Base-by-base conservation (phyloP, 2,329 filamentous ascomycete genomes). In the Neonectria faginata region DNA sequence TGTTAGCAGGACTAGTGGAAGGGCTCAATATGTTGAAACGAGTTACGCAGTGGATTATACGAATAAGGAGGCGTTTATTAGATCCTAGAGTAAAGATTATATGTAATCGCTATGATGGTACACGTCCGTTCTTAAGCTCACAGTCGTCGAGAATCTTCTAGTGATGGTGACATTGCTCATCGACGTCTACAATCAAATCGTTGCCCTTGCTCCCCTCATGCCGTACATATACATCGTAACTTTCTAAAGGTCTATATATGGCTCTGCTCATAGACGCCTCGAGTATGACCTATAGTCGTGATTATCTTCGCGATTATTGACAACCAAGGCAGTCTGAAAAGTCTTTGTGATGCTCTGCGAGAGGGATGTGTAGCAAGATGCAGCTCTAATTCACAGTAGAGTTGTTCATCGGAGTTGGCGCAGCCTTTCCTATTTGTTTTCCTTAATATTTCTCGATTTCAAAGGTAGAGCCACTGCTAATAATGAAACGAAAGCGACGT, bases 401-500 rank as follows among this genome's bases (percentile, higher is more conserved):
- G 25, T 25, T 60, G 0, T 51, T 52, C 14, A 60, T 25, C 1
- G 45, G 50, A 2, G 10, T 16, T 1, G n/a, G 51, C 1, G 50
- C 14, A 0, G 66, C 67, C 5, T 62, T 70, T 5, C 67, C 53
- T 1, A 66, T 20, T 14, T 33, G 2, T 66, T 29, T 20, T 60
- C 47, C 66, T 16, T 5, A 57, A 25, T 3, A 18, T 50, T 68
- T 31, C 51, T 47, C 2, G 56, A 53, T 2, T 33, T 51, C 0
- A 33, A 31, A 4, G 11, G 56, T n/a, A 11, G n/a, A 27, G 27
- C 51, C 44, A 12, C 31, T 64, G 11, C 36, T 70, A 2, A 68
- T 60, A 1, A 62, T 52, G 2, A 70, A 62, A 18, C 55, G 65
- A 8, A 67, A 70, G 2, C 25, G 25, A 25, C 25, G 62, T 66